phyloP scores from a whole-genome alignment of 2,329 filamentous ascomycete species.

The Pseudocercospora vitis region DNA sequence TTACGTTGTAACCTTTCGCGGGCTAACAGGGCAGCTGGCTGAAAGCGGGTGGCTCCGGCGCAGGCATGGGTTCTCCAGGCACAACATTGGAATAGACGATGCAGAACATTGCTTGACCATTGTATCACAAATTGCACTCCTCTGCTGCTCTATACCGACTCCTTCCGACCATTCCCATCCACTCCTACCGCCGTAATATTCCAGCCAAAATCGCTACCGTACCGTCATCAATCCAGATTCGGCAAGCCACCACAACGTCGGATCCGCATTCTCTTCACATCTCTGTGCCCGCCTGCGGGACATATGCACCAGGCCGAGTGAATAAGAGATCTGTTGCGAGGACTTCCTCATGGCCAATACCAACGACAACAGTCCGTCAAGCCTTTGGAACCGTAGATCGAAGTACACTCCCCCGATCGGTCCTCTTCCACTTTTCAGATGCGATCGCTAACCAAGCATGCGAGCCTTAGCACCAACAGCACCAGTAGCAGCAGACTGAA shows the following conservation, averaged over 20 bases:
- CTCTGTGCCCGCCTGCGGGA: slow-evolving; percentile 10
- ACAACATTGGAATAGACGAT: neutral
- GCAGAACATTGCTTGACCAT: slow-evolving; percentile 4
- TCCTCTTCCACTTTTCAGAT: slow-evolving; percentile 5
- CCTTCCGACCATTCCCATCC: slow-evolving; percentile 1
- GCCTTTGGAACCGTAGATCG: slow-evolving; percentile 75
- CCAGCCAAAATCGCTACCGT: neutral
- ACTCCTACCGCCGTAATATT: neutral
- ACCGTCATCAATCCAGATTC: neutral
- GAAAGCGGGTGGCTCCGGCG: too few relatives aligned
- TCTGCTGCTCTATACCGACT: slow-evolving; percentile 1
- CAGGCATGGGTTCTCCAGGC: too few relatives aligned
- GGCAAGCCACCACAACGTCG: slow-evolving; percentile 17
- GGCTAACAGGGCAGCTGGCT: too few relatives aligned
- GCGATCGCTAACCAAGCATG: slow-evolving; percentile 31
- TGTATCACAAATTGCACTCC: neutral
- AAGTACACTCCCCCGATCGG: slow-evolving; percentile 59
- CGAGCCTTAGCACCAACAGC: slow-evolving; percentile 61
- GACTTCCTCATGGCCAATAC: slow-evolving; percentile 32
- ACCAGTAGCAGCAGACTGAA: slow-evolving; percentile 83
- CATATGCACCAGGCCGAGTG: slow-evolving; percentile 1
- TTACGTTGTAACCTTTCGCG: too few relatives aligned
- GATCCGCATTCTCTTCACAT: slow-evolving; percentile 18
- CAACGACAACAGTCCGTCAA: slow-evolving; percentile 38
- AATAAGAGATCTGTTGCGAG: neutral